Conservation (phyloP, 208 protist species). For the Leishmania gerbilli region DNA sequence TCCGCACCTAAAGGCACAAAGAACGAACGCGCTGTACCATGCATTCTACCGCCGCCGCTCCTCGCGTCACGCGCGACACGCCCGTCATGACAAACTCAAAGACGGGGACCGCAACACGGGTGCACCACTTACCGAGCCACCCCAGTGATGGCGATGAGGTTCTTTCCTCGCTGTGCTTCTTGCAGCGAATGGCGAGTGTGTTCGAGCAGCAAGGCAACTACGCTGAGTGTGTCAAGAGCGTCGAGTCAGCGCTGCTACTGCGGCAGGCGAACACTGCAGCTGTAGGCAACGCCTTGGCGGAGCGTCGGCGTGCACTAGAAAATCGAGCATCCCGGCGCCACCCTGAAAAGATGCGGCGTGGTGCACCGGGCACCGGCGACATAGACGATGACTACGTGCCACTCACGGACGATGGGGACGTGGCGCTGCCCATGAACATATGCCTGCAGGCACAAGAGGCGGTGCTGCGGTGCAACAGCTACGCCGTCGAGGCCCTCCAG, state of each 20-base stretch:
- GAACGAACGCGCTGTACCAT: neutral
- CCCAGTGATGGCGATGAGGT: slow-evolving; percentile 12
- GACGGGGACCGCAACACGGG: neutral
- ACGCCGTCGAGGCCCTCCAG: slow-evolving; percentile 77
- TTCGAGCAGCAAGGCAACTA: slow-evolving; percentile 78
- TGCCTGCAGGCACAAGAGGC: slow-evolving; percentile 56
- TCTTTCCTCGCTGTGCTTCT: slow-evolving; percentile 54
- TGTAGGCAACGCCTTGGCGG: slow-evolving; percentile 25
- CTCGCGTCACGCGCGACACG: neutral
- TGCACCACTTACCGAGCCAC: neutral
- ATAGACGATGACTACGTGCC: slow-evolving; percentile 11
- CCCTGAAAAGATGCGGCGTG: neutral
- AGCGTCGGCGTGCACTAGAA: neutral
- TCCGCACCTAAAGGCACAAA: neutral
- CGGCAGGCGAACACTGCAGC: slow-evolving; percentile 37
- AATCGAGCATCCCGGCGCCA: no score
- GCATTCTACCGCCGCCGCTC: neutral
- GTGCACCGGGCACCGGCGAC: neutral
- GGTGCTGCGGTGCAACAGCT: slow-evolving; percentile 79
- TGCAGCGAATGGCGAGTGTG: slow-evolving; percentile 52
- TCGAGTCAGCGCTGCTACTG: slow-evolving; percentile 74
- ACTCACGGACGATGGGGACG: slow-evolving; percentile 25
- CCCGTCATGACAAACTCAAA: slow-evolving; percentile 15
- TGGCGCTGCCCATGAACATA: slow-evolving; percentile 32
- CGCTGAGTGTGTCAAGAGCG: slow-evolving; percentile 72